These are phyloP conservation scores for Erysimum cheiranthoides DNA, from an alignment of 345 rosid genomes.

Conservation along the genomic window DNA sequence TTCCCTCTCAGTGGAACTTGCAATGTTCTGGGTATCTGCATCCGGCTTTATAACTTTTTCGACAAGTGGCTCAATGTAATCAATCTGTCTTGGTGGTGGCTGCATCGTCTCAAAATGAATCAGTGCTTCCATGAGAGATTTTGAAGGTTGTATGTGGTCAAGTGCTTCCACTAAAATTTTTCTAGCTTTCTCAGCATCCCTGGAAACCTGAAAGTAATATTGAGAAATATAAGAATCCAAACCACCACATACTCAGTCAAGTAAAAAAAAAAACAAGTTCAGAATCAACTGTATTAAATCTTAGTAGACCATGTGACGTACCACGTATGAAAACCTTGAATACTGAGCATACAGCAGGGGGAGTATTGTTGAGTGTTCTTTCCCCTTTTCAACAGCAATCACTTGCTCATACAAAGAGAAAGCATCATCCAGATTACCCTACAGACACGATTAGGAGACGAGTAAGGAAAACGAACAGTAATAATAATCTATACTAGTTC, in stretches of 20 bases:
- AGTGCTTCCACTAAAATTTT: constrained; percentile 73
- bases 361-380: constrained; percentile 79
- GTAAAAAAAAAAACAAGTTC: constrained; percentile 10
- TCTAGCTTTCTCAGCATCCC: constrained; percentile 78
- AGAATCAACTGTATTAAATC: background rate
- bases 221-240: constrained; percentile 15
- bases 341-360: constrained; percentile 90
- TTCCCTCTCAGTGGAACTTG: constrained; percentile 76
- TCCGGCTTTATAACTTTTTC: constrained; percentile 68
- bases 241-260: constrained; percentile 9
- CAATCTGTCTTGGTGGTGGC: constrained; percentile 72
- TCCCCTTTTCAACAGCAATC: constrained; percentile 93
- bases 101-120: constrained; percentile 77
- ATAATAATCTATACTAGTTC: constrained; percentile 18
- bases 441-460: constrained; percentile 40
- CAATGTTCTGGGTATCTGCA: constrained; percentile 55
- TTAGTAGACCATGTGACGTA: constrained; percentile 47
- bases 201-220: constrained; percentile 57
- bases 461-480: constrained; percentile 34
- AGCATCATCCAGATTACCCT: constrained; percentile 87
- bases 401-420: constrained; percentile 86
- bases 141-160: constrained; percentile 78
- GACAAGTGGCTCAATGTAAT: constrained; percentile 71
- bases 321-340: constrained; percentile 78
- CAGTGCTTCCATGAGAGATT: constrained; percentile 78